Percentiles rank a stretch among this genome's conserved stretches.
These are phyloP conservation scores for Metschnikowia santaceciliae DNA, from an alignment of 805 yeast genomes.

Conservation along the genomic window DNA sequence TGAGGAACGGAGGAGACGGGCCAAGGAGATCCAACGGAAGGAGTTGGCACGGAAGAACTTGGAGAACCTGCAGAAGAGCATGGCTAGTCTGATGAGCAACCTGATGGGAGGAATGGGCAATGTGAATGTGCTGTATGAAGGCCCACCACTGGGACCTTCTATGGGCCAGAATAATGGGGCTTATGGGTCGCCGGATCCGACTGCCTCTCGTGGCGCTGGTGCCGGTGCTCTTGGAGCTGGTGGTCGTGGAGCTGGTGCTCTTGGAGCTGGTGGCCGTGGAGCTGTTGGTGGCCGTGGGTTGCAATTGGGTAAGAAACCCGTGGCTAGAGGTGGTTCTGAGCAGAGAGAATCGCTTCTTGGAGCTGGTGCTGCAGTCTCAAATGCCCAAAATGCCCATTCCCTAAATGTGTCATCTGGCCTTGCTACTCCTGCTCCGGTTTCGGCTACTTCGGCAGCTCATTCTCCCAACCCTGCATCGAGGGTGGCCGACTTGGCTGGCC, in stretches of 20 bases:
- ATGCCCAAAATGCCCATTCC: too few relatives aligned
- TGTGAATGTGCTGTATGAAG: slow-evolving; percentile 12
- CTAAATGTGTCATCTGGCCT: too few relatives aligned
- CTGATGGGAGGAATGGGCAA: not conserved
- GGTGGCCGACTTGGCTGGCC: not conserved
- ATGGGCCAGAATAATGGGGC: slow-evolving; percentile 5
- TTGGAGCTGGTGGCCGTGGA: slow-evolving; percentile 60
- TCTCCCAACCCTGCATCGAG: not conserved
- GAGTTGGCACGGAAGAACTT: slow-evolving; percentile 64
- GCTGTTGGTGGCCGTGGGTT: slow-evolving; percentile 59
- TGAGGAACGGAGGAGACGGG: slow-evolving; percentile 94
- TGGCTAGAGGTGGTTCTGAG: slow-evolving; percentile 27
- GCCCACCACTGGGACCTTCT: slow-evolving; percentile 15
- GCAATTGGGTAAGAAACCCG: slow-evolving; percentile 64
- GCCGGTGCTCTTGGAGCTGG: too few relatives aligned
- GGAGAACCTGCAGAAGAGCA: slow-evolving; percentile 33
- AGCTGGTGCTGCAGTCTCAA: slow-evolving; percentile 10
- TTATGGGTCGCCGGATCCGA: slow-evolving; percentile 20
- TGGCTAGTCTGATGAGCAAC: not conserved
- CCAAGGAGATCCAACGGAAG: slow-evolving; percentile 81
- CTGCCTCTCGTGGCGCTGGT: slow-evolving; percentile 20
- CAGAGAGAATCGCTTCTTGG: slow-evolving; percentile 19
- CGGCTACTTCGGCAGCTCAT: not conserved
- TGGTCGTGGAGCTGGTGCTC: slow-evolving; percentile 3
- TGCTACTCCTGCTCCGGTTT: not conserved